Base-by-base conservation (phyloP, 148 eudicot species). In the Dysphania ambrosioides region DNA sequence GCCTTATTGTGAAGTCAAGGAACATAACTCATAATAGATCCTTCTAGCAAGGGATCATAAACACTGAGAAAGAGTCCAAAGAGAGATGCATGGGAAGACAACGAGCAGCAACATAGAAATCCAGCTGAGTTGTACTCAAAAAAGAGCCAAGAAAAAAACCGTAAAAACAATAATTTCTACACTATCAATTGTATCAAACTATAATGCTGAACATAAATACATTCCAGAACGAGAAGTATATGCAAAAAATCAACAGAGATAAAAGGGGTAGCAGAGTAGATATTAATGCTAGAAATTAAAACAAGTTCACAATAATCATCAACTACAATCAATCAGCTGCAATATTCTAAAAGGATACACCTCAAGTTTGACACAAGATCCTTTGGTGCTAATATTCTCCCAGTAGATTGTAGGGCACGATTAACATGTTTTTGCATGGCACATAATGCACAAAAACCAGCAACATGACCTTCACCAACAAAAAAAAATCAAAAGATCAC, bases 401-500 rank as follows among this genome's bases (percentile, higher is more conserved):
- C 95, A 58, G 89, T 81, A 72, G 89, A 80, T 78, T 91, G 86
- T 66, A 91, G 88, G 56, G 97, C 94, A 79, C 89, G 87, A 77
- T 86, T 88, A 42, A 93, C 91, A 78, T 93, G 98, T 72, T 88
- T 91, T 77, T 93, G 95, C 29, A 93, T 87, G 72, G 97, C 91
- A 73, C 98, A 93, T 57, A 93, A 78, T 59, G 98, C 90, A 85
- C 98, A 93, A 77, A 93, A 93, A 47, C 97, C 98, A 79, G 91
- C 87, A 68, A 81, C 83, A 70, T 86, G 95, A 49, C 98, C 98
- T 93, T 76, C 82, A 87, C 15, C 31, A 86, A 75, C 53, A 47
- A 47, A 3, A 13, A 13, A 47, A 16, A 15, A 47, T 47, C 7
- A 47, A 68, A 26, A 24, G 73, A 67, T 53, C 41, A 26, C 7